A percentile compares a stretch with the other conserved stretches of the same genome.
Evolutionary conservation across 129 eudicot species (phyloP).

Genomic region (Glebionis coronaria): DNA sequence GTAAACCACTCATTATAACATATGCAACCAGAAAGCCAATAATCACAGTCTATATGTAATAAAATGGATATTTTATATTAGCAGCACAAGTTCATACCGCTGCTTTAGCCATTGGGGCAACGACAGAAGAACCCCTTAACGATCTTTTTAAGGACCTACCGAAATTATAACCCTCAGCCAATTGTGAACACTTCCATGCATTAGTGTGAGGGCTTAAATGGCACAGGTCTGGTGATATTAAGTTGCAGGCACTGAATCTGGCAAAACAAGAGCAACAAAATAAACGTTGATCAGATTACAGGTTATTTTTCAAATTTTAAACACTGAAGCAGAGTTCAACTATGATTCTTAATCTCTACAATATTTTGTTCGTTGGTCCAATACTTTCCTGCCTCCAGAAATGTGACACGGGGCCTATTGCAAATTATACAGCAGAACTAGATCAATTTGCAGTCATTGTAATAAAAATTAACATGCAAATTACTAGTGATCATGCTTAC

Average conservation of each 20-base stretch:
- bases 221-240: constrained; percentile 28
- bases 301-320: not conserved
- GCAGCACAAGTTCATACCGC: constrained; percentile 39
- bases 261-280: constrained; percentile 23
- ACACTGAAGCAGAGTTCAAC: not conserved
- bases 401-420: too few relatives aligned
- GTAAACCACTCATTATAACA: constrained; percentile 1
- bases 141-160: constrained; percentile 20
- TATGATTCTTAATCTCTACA: not conserved
- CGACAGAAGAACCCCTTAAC: constrained; percentile 31
- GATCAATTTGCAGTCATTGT: too few relatives aligned
- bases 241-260: constrained; percentile 35
- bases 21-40: constrained; percentile 6
- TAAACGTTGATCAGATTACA: not conserved
- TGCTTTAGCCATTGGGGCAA: constrained; percentile 54
- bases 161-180: constrained; percentile 23
- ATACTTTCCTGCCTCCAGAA: not conserved
- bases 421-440: too few relatives aligned
- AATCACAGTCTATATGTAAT: too few relatives aligned
- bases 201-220: constrained; percentile 23
- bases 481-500: too few relatives aligned
- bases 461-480: too few relatives aligned
- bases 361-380: not conserved
- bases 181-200: constrained; percentile 23
- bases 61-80: not conserved